Base-by-base conservation (phyloP, 805 yeast species). In the Candida parachauliodes region DNA sequence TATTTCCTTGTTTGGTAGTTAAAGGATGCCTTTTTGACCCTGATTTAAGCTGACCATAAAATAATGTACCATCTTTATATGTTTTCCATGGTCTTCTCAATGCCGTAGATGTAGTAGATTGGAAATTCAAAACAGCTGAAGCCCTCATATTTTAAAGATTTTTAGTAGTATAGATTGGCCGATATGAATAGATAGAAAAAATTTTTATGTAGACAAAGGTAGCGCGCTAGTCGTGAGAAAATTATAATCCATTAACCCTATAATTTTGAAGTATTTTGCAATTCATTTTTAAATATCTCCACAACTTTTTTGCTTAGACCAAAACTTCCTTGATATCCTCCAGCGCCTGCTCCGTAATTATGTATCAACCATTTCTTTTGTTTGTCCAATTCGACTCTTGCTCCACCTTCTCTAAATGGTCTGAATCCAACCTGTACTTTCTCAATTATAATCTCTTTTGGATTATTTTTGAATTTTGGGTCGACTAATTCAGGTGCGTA, bases 1-100 rank as follows among this genome's bases (percentile, higher is more conserved):
- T 88, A 65, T 93, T 91, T 53, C 98, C 98, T 57, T 87, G 88
- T 54, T 93, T 93, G 16, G 96, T 83, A 16, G 96, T 83, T 50
- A 91, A 68, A 4, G 95, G 76, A 55, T 76, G 74, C 68, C 96
- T 81, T 59, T 83, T 87, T 47, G 87, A 80, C 39, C 97, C 97
- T 7, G 81, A 57, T 55, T 85, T 88, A 11, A 82, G 67, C 18
- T 66, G 51, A 33, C 96, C 96, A 56, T 88, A 88, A 70, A 85
- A 88, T 15, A 86, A 70, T 28, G 86, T 77, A 12, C 95, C 95
- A 50, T 88, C 93, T 49, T 76, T 77, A 59, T 74, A 84, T 26
- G 82, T 83, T 53, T 85, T 83, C 96, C 96, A 88, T 28, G 97
- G 97, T 48, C 94, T 76, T 44, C 83, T 77, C 41, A 89, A 74